These are phyloP conservation scores for Lodderomyces elongisporus DNA, from an alignment of 1,139 yeast genomes.

Conservation along the genomic window DNA sequence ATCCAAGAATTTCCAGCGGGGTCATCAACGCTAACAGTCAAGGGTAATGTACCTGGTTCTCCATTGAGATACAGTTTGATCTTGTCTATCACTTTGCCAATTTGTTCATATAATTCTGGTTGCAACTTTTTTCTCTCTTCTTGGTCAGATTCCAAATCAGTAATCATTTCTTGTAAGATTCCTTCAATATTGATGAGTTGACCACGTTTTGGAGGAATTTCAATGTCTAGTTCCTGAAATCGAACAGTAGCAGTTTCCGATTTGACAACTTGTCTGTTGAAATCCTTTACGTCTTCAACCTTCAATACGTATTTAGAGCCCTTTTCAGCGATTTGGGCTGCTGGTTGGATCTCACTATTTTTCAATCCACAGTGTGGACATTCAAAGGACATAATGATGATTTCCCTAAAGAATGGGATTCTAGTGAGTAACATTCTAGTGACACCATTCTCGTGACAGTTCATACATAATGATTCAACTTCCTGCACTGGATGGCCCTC, in stretches of 20 bases:
- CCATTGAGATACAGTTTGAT: slow-evolving; percentile 59
- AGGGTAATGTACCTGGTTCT: slow-evolving; percentile 64
- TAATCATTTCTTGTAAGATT: slow-evolving; percentile 71
- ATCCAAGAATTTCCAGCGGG: slow-evolving; percentile 99
- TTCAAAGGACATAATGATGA: slow-evolving; percentile 89
- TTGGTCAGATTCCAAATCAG: slow-evolving; percentile 80
- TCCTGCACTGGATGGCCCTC: slow-evolving; percentile 97
- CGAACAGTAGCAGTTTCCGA: slow-evolving; percentile 81
- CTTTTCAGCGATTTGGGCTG: slow-evolving; percentile 81
- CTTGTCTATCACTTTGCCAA: slow-evolving; percentile 61
- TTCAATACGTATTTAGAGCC: slow-evolving; percentile 73
- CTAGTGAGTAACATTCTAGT: slow-evolving; percentile 81
- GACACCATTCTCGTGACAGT: slow-evolving; percentile 80
- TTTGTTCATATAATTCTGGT: slow-evolving; percentile 72
- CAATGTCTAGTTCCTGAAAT: slow-evolving; percentile 82
- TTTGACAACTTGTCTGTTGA: slow-evolving; percentile 88
- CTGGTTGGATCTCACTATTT: slow-evolving; percentile 92
- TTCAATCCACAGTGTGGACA: slow-evolving; percentile 93
- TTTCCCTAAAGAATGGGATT: slow-evolving; percentile 89
- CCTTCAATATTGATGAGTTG: slow-evolving; percentile 94
- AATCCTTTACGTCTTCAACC: slow-evolving; percentile 67
- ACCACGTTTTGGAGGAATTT: slow-evolving; percentile 93
- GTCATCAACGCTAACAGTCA: slow-evolving; percentile 80
- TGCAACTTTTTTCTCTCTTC: slow-evolving; percentile 65
- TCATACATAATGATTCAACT: slow-evolving; percentile 92